A percentile compares a stretch with the other conserved stretches of the same genome.
These are phyloP conservation scores for Sarcodon sp. DNA, from an alignment of 768 basidiomycete genomes.

Conservation along the genomic window DNA sequence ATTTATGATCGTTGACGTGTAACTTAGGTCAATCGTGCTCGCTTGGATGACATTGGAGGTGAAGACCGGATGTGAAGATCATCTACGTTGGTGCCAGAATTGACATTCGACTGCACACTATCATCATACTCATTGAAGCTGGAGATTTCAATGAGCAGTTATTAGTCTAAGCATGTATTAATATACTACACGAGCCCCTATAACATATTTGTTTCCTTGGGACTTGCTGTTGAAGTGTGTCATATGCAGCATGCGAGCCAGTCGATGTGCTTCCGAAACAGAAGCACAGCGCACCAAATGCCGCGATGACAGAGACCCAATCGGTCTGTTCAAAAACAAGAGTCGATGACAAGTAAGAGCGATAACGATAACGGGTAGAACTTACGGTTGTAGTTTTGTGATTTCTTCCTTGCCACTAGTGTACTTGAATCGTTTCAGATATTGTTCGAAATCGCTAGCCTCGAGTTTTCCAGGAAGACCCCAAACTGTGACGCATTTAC, in stretches of 20 bases:
- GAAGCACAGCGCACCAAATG: slow-evolving; percentile 40
- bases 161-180: slow-evolving; percentile 14
- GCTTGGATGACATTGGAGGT: slow-evolving; percentile 45
- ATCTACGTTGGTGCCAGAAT: slow-evolving; percentile 5
- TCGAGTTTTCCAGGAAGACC: slow-evolving; percentile 44
- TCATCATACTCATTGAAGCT: too few relatives aligned
- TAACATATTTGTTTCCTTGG: slow-evolving; percentile 24
- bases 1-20: slow-evolving; percentile 6
- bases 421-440: slow-evolving; percentile 28
- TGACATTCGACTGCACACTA: too few relatives aligned
- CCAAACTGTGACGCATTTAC: slow-evolving; percentile 42
- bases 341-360: background rate
- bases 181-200: slow-evolving; percentile 38
- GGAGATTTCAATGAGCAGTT: too few relatives aligned
- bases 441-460: slow-evolving; percentile 19
- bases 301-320: background rate
- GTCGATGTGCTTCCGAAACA: slow-evolving; percentile 53
- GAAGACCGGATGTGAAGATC: slow-evolving; percentile 58
- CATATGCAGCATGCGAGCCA: slow-evolving; percentile 53
- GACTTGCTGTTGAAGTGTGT: slow-evolving; percentile 27
- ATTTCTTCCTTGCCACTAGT: slow-evolving; percentile 29
- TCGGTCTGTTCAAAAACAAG: background rate
- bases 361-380: background rate
- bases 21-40: slow-evolving; percentile 41
- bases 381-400: slow-evolving; percentile 38